A percentile compares a stretch with the other conserved stretches of the same genome.
These are phyloP conservation scores for Oryza coarctata DNA, from an alignment of 176 grass and related monocot species.

Conservation along the genomic window DNA sequence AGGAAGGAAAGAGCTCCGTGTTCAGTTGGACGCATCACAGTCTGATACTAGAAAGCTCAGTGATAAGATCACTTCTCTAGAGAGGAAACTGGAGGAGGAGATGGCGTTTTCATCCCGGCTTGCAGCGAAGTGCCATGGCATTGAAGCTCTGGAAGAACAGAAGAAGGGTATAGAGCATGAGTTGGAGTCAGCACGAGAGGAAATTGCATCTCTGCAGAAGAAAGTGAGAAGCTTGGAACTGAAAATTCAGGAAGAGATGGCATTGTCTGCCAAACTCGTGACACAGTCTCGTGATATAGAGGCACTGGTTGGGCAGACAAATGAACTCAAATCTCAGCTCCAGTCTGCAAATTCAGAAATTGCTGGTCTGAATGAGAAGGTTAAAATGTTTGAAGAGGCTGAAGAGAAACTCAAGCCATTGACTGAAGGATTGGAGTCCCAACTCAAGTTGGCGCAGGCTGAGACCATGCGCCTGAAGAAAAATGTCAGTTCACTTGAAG, in stretches of 20 bases:
- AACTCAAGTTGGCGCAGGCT: conserved; percentile 29
- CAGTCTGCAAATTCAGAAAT: conserved; percentile 42
- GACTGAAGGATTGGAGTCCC: conserved; percentile 43
- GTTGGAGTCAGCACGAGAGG: conserved; percentile 48
- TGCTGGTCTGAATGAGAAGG: conserved; percentile 36
- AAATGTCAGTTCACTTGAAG: conserved; percentile 48
- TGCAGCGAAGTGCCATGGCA: conserved; percentile 42
- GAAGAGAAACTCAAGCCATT: conserved; percentile 19
- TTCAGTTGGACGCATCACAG: conserved; percentile 48
- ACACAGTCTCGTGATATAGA: conserved; percentile 42
- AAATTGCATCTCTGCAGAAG: conserved; percentile 48
- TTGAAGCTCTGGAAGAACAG: conserved; percentile 49
- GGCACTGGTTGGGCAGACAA: conserved; percentile 33
- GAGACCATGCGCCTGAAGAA: conserved; percentile 48
- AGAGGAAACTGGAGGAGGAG: conserved; percentile 64
- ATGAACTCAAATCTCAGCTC: conserved; percentile 40
- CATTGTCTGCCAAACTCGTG: conserved; percentile 37
- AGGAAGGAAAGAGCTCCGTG: conserved; percentile 42
- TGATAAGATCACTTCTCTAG: conserved; percentile 46
- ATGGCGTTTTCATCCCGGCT: conserved; percentile 52
- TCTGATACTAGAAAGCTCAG: conserved; percentile 46
- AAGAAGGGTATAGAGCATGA: conserved; percentile 61
- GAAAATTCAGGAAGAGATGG: conserved; percentile 54
- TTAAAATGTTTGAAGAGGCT: conserved; percentile 43
- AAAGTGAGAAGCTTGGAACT: conserved; percentile 45